Base-by-base conservation (phyloP, 2,329 filamentous ascomycete genomes). In the Graphiopsis chlorocephala region DNA sequence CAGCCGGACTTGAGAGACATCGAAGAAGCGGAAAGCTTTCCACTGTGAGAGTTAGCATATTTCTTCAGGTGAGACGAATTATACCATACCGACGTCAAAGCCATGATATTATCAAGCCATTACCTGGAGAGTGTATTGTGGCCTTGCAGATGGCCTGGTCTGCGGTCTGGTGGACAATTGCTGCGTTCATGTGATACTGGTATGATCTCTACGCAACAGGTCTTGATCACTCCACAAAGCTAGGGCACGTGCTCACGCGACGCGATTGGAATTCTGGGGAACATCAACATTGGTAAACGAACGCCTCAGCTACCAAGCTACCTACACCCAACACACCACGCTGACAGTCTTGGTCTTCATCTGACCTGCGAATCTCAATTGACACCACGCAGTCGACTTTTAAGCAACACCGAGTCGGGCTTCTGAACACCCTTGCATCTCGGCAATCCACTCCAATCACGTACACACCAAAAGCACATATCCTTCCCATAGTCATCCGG, bases 11-110 rank as follows among this genome's bases (percentile, higher is more conserved):
- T 91, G 89, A 76, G 88, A 88, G 78, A 96, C 92, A 80, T 97
- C 92, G 86, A 99, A 98, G 88, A 99, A 99, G 85, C 96, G 93
- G 83, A 99, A 99, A 72, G 90, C 89, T 90, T 97, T 97, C 94
- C 95, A 98, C 94, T 97, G 69, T 59, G 64, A 58, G 28, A n/a
- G 42, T 42, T 25, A 60, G 38, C 10, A 2, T 23, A 8, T 20
- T 17, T 35, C 10, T 1, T 35, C 25, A 17, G 35, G 8, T 6
- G 35, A 23, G 17, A 42, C 5, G 7, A 14, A 45, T 8, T 25
- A n/a, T 38, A 25, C 11, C 60, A 53, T 69, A 75, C 73, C 71
- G 73, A 74, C 69, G 72, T 74, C 71, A 74, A 63, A 53, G 72
- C 71, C 72, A 74, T 74, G 60, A 66, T 71, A 72, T 55, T 31